These are phyloP conservation scores for Phaffomyces opuntiae DNA, from an alignment of 805 yeast genomes.

Conservation along the genomic window DNA sequence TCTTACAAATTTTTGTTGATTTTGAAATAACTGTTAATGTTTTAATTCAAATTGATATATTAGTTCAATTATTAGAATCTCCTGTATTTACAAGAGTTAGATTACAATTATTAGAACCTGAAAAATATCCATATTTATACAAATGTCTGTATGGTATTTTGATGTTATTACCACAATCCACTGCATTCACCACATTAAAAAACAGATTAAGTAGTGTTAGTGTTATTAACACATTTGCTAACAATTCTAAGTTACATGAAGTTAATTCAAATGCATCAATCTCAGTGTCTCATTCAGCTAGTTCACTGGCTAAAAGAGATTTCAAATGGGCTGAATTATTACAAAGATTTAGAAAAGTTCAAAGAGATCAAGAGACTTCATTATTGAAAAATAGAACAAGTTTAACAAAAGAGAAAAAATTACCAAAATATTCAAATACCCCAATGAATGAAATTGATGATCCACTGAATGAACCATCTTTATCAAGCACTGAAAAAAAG, in stretches of 20 bases:
- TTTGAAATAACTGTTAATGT: slow-evolving; percentile 74
- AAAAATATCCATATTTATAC: slow-evolving; percentile 69
- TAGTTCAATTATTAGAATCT: slow-evolving; percentile 85
- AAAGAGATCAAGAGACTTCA: slow-evolving; percentile 31
- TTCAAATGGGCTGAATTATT: slow-evolving; percentile 37
- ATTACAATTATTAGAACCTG: slow-evolving; percentile 84
- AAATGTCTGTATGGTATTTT: slow-evolving; percentile 86
- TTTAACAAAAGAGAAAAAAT: slow-evolving; percentile 8
- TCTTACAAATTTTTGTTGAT: slow-evolving; percentile 73
- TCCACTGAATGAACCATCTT: slow-evolving; percentile 8
- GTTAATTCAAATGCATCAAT: background rate
- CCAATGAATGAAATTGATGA: slow-evolving; percentile 14
- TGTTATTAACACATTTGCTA: slow-evolving; percentile 24
- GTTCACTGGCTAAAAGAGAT: slow-evolving; percentile 18
- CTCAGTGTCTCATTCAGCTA: slow-evolving; percentile 7
- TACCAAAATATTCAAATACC: slow-evolving; percentile 19
- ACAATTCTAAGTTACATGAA: slow-evolving; percentile 1
- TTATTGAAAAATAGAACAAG: slow-evolving; percentile 11
- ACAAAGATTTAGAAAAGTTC: slow-evolving; percentile 43
- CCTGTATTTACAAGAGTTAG: slow-evolving; percentile 87
- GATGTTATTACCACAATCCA: slow-evolving; percentile 91
- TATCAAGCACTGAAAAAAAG: background rate
- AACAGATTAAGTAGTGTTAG: slow-evolving; percentile 55
- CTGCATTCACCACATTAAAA: slow-evolving; percentile 77
- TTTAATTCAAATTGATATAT: slow-evolving; percentile 78